Evolutionary conservation across 2,329 filamentous ascomycete species (phyloP), one percentile per base, ranked within the genome.

Genomic region (Nemania sp.): DNA sequence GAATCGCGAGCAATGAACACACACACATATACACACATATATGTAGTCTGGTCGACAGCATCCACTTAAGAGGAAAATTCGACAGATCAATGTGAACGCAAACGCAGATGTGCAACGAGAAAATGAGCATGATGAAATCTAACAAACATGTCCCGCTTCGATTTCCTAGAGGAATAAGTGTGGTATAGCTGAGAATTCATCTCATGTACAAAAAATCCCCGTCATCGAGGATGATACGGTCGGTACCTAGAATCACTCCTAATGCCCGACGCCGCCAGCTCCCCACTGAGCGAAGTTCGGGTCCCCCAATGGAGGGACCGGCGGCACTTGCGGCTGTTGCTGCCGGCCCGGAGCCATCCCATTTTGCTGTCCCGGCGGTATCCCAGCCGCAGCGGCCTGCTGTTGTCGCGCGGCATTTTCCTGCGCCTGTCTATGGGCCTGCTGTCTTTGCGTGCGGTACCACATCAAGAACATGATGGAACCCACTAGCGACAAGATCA

Each of bases 391-490:
- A 2, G 32, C 57, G 4, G 32, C 60, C 43, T 55, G 57, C 53
- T 40, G 50, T 39, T 52, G 48, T 34, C 49, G 58, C 13, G 57
- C 60, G n/a, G 66, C 72, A 13, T 69, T 69, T 48, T 76, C 71
- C 62, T 74, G 72, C 1, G 67, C 73, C 54, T 71, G 65, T 35
- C 69, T 76, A 53, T 83, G 80, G 32, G 78, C 81, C 66, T 88
- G 80, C 71, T 91, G 89, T 61, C 87, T 80, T 71, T 86, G 87
- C 64, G 91, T 88, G 18, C 91, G 82, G 74, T 95, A 94, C 75
- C 92, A 96, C 15, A 98, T 82, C 34, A 98, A 79, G 54, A 90
- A 85, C 0, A 90, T 86, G 55, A 98, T 80, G 0, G 87, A 86
- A 13, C 87, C 87, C 0, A 90, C 88, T 13, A 98, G 78, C 1